phyloP scores from a whole-genome alignment of 108 stramenopile species.

The Cyclotella cryptica region DNA sequence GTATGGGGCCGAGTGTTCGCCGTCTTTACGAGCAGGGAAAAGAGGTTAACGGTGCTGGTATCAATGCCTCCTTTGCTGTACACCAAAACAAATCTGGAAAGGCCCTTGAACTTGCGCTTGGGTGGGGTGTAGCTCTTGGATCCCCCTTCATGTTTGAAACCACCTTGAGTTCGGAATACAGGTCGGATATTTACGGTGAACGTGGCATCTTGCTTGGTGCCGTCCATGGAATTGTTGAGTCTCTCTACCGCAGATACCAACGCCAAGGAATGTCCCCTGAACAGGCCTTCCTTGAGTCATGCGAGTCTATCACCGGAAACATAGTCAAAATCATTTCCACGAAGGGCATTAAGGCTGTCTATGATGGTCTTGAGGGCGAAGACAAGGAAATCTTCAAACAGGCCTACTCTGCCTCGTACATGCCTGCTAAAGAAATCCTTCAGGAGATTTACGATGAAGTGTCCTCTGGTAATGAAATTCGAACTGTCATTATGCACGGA shows the following conservation, averaged over 20 bases:
- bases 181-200: conserved; percentile 98
- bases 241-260: conserved; percentile 96
- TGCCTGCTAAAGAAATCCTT: conserved; percentile 96
- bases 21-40: conserved; percentile 99
- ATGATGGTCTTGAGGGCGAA: conserved; percentile 81
- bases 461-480: conserved; percentile 96
- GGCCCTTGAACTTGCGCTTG: conserved; percentile 96
- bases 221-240: conserved; percentile 98
- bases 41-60: conserved; percentile 97
- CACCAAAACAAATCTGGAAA: conserved; percentile 95
- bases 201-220: conserved; percentile 97
- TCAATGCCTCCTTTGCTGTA: conserved; percentile 97
- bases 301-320: conserved; percentile 97
- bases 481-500: conserved; percentile 98
- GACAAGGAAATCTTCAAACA: conserved; percentile 94
- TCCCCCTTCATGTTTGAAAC: conserved; percentile 99
- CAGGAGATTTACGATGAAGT: conserved; percentile 99
- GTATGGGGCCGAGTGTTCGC: conserved; percentile 98
- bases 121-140: conserved; percentile 97
- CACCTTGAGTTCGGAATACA: conserved; percentile 94
- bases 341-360: conserved; percentile 95
- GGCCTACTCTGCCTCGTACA: conserved; percentile 96
- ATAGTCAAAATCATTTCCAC: conserved; percentile 97
- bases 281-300: conserved; percentile 93
- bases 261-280: conserved; percentile 96